Conservation (phyloP, 805 yeast species). For the Limtongozyma cylindracea region DNA sequence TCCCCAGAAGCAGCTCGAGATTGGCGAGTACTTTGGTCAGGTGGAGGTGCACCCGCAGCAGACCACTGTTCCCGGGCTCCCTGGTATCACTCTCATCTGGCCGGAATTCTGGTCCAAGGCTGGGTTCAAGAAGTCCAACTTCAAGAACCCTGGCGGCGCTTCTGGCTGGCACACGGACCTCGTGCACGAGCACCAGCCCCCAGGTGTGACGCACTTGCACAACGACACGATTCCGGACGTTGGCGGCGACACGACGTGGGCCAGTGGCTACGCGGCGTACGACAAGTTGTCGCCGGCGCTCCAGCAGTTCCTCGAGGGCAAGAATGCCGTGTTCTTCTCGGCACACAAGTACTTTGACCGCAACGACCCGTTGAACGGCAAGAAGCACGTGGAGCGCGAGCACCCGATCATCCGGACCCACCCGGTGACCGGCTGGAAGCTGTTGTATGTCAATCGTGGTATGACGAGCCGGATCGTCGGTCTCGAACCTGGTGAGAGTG, state of each 20-base stretch:
- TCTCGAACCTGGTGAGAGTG: constrained; percentile 48
- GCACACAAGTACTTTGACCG: too few species aligned
- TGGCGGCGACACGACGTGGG: constrained; percentile 64
- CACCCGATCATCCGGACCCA: constrained; percentile 8
- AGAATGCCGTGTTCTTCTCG: too few species aligned
- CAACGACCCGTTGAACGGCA: too few species aligned
- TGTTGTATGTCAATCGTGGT: constrained; percentile 20
- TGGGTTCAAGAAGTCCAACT: constrained; percentile 2
- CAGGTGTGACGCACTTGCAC: constrained; percentile 42
- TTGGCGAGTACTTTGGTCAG: constrained; percentile 6
- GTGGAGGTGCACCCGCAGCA: constrained; percentile 9
- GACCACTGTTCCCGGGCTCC: too few species aligned
- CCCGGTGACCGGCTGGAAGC: constrained; percentile 7
- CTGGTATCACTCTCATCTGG: too few species aligned
- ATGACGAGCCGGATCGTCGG: constrained; percentile 48
- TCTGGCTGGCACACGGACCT: constrained; percentile 51
- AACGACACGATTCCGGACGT: constrained; percentile 29
- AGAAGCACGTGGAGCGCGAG: constrained; percentile 5
- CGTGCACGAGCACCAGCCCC: constrained; percentile 49
- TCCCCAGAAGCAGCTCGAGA: constrained; percentile 4
- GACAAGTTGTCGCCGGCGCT: constrained; percentile 5
- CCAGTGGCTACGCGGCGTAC: constrained; percentile 29
- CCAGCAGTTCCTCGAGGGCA: constrained; percentile 5
- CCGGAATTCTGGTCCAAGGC: too few species aligned
- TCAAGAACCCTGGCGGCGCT: constrained; percentile 12